These are phyloP conservation scores for Aspergillus costaricaensis DNA, from an alignment of 2,329 filamentous ascomycete genomes.

Conservation along the genomic window DNA sequence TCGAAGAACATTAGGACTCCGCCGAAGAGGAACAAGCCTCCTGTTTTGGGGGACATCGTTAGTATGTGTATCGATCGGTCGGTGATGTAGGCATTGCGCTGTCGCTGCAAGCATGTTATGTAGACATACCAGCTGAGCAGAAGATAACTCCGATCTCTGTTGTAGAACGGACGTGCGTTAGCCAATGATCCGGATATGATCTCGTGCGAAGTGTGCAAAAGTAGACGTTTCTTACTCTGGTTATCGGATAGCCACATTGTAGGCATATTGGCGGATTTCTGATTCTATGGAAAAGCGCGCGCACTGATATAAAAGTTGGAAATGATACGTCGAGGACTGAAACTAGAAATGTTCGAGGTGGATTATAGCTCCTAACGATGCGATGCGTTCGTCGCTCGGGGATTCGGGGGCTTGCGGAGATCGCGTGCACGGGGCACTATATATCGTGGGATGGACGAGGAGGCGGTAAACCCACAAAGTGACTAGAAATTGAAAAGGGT, in stretches of 20 bases:
- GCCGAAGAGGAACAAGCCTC: slow-evolving; percentile 90
- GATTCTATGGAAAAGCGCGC: not conserved
- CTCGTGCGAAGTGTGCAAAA: not conserved
- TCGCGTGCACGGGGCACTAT: not conserved
- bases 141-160: slow-evolving; percentile 95
- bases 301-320: not conserved
- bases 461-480: not conserved
- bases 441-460: not conserved
- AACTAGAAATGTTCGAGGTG: not conserved
- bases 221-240: slow-evolving; percentile 69
- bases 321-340: not conserved
- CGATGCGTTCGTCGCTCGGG: not conserved
- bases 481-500: not conserved
- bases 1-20: slow-evolving; percentile 98
- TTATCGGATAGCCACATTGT: slow-evolving; percentile 96
- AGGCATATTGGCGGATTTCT: slow-evolving; percentile 60
- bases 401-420: not conserved
- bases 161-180: slow-evolving; percentile 19
- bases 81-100: not conserved
- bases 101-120: not conserved
- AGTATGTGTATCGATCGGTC: slow-evolving; percentile 11
- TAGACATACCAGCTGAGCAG: slow-evolving; percentile 86
- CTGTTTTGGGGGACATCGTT: slow-evolving; percentile 50
- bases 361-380: not conserved
- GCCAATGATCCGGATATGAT: slow-evolving; percentile 11